A percentile compares a stretch with the other conserved stretches of the same genome.
These are phyloP conservation scores for Stereocaulon alpinum DNA, from an alignment of 495 filamentous ascomycete species.

Conservation along the genomic window DNA sequence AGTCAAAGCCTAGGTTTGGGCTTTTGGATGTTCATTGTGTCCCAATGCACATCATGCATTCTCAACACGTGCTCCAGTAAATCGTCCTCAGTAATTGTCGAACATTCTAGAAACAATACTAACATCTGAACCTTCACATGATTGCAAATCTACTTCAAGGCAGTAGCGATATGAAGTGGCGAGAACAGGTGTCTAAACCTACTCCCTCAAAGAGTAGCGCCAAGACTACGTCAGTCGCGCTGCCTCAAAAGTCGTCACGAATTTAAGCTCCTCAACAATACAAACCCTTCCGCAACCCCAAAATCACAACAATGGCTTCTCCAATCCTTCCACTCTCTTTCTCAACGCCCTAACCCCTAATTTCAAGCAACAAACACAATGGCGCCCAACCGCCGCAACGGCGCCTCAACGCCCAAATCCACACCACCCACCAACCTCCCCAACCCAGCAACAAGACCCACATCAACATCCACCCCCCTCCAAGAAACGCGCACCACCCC, in stretches of 20 bases:
- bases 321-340: background rate
- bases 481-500: conserved; percentile 43
- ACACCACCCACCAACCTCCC: background rate
- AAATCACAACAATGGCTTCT: background rate
- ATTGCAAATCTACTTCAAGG: too few species aligned
- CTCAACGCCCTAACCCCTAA: background rate
- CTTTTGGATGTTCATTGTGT: too few species aligned
- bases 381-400: background rate
- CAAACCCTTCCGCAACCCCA: background rate
- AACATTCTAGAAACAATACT: too few species aligned
- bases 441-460: conserved; percentile 35
- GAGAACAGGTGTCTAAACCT: too few species aligned
- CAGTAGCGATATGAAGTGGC: too few species aligned
- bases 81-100: too few species aligned
- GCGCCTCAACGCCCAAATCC: background rate
- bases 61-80: too few species aligned
- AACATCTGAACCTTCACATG: too few species aligned
- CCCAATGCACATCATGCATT: too few species aligned
- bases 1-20: too few species aligned
- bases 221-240: background rate
- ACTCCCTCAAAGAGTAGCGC: too few species aligned
- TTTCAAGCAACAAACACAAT: background rate
- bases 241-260: background rate
- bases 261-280: too few species aligned
- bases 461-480: conserved; percentile 39